Conservation (phyloP, 108 stramenopile species). For the Seminavis robusta region DNA sequence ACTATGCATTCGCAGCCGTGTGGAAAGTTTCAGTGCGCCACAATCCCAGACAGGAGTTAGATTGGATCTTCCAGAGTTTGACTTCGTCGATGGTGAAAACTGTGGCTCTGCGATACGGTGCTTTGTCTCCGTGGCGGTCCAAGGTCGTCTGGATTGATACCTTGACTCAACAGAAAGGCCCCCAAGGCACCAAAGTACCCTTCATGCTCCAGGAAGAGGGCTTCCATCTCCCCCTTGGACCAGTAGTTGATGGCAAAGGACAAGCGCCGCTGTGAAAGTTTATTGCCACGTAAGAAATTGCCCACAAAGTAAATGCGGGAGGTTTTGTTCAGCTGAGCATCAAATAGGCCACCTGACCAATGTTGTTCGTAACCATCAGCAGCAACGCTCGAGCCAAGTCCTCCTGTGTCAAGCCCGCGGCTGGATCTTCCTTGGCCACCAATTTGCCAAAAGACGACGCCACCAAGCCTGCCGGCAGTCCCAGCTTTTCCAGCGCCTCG, state of each 20-base stretch:
- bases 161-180: slow-evolving; percentile 81
- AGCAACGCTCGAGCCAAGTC: slow-evolving; percentile 95
- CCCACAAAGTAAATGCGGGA: slow-evolving; percentile 95
- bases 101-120: neutral
- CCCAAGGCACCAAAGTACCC: slow-evolving; percentile 94
- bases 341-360: slow-evolving; percentile 95
- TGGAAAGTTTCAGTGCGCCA: neutral
- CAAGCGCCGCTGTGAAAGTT: slow-evolving; percentile 84
- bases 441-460: slow-evolving; percentile 99
- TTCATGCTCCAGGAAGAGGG: slow-evolving; percentile 94
- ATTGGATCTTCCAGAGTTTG: neutral
- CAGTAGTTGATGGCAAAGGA: slow-evolving; percentile 96
- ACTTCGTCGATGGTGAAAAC: neutral
- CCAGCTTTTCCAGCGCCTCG: slow-evolving; percentile 88
- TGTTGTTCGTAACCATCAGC: slow-evolving; percentile 98
- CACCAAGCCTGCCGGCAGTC: slow-evolving; percentile 82
- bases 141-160: slow-evolving; percentile 37
- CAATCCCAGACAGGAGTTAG: neutral
- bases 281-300: slow-evolving; percentile 94
- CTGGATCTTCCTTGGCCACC: slow-evolving; percentile 85
- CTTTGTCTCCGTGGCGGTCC: slow-evolving; percentile 11
- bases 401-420: slow-evolving; percentile 78
- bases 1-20: neutral
- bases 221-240: slow-evolving; percentile 95
- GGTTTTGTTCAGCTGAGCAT: slow-evolving; percentile 88